phyloP scores from a whole-genome alignment of 139 green algal species.

The Chlamydomonas sp. region DNA sequence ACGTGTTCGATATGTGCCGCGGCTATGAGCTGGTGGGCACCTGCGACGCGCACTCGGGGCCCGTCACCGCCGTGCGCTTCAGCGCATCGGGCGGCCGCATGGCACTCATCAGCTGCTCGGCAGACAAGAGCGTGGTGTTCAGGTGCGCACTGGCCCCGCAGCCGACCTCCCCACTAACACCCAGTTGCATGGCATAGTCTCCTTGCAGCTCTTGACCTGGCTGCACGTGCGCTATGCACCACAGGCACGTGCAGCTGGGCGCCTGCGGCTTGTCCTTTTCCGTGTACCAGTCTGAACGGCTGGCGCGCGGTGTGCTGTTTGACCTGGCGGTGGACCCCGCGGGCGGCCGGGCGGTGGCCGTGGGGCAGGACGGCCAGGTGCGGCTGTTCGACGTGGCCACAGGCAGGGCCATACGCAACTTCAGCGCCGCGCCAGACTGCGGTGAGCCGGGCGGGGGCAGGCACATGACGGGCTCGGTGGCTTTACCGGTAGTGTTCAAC shows the following conservation, averaged over 20 bases:
- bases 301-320: slow-evolving; percentile 56
- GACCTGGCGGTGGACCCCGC: slow-evolving; percentile 58
- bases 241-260: slow-evolving; percentile 31
- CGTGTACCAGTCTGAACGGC: slow-evolving; percentile 38
- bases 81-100: slow-evolving; percentile 41
- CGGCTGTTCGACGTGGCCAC: slow-evolving; percentile 56
- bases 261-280: slow-evolving; percentile 1
- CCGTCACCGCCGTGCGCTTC: slow-evolving; percentile 66
- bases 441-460: background rate
- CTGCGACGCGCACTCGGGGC: slow-evolving; percentile 61
- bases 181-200: too few species aligned
- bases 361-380: slow-evolving; percentile 54
- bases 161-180: too few species aligned
- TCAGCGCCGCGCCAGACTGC: background rate
- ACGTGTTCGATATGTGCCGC: slow-evolving; percentile 55
- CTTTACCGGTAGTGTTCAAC: slow-evolving; percentile 6
- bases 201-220: too few species aligned
- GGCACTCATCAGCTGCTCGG: slow-evolving; percentile 48
- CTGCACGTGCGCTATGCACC: background rate
- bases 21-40: slow-evolving; percentile 63
- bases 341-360: slow-evolving; percentile 43
- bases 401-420: slow-evolving; percentile 14
- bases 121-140: slow-evolving; percentile 57
- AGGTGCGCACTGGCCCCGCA: slow-evolving; percentile 16
- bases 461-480: background rate